phyloP scores from a whole-genome alignment of 352 stramenopile species.

The Thraustochytrium aureum region DNA sequence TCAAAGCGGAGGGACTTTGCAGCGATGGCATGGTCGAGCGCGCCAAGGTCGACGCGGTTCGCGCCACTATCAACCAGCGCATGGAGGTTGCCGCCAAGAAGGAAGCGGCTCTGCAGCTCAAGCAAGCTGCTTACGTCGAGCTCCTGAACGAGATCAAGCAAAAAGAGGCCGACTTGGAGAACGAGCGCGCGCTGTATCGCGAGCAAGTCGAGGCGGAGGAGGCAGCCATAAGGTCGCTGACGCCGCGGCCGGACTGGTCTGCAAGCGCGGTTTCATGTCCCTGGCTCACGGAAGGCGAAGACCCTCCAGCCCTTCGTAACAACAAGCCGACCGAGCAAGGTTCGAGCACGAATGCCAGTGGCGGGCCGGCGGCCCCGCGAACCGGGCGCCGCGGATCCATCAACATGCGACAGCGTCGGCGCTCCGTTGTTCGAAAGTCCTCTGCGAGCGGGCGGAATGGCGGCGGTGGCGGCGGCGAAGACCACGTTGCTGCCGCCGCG shows the following conservation, averaged over 20 bases:
- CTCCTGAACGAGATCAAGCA: constrained; percentile 29
- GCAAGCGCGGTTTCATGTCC: background rate
- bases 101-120: constrained; percentile 36
- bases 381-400: too few relatives aligned
- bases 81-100: background rate
- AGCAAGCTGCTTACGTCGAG: constrained; percentile 35
- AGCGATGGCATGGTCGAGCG: constrained; percentile 12
- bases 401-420: too few relatives aligned
- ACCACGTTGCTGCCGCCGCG: too few relatives aligned
- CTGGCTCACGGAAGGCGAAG: too few relatives aligned
- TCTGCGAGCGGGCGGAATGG: too few relatives aligned
- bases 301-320: too few relatives aligned
- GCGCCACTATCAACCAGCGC: background rate
- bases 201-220: background rate
- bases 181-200: background rate
- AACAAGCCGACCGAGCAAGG: too few relatives aligned
- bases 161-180: background rate
- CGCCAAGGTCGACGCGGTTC: background rate
- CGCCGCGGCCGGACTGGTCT: constrained; percentile 7
- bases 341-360: too few relatives aligned
- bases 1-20: background rate
- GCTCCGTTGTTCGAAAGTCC: too few relatives aligned
- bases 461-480: too few relatives aligned
- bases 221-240: constrained; percentile 6
- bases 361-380: too few relatives aligned